phyloP scores from a whole-genome alignment of 352 stramenopile species.

The Plasmopara muralis region DNA sequence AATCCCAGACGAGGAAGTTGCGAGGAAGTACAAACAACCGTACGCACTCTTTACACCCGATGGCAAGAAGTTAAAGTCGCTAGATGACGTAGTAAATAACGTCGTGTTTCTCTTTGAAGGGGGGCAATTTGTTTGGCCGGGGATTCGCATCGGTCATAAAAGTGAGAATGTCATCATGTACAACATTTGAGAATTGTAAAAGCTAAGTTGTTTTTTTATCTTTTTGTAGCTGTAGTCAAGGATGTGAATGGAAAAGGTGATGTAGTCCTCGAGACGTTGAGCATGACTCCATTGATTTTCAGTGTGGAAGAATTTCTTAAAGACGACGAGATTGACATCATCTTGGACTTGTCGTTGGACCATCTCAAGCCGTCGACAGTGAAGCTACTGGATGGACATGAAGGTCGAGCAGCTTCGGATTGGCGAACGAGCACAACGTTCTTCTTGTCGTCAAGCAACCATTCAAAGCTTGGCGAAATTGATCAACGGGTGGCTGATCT shows the following conservation, averaged over 20 bases:
- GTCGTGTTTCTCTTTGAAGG: constrained; percentile 76
- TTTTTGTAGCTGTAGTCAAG: constrained; percentile 33
- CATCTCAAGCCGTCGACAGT: constrained; percentile 60
- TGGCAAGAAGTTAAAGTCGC: constrained; percentile 32
- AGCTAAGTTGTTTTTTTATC: not conserved
- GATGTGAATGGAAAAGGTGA: constrained; percentile 41
- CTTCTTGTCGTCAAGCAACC: constrained; percentile 45
- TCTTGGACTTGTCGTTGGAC: constrained; percentile 60
- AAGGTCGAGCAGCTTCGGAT: constrained; percentile 56
- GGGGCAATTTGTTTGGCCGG: constrained; percentile 73
- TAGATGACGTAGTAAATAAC: constrained; percentile 34
- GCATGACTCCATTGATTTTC: constrained; percentile 63
- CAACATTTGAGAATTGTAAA: not conserved
- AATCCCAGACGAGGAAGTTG: constrained; percentile 11
- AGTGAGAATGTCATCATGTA: constrained; percentile 21
- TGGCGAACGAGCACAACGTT: constrained; percentile 81
- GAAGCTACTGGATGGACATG: constrained; percentile 56
- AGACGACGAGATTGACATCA: constrained; percentile 77
- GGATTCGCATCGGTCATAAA: constrained; percentile 58
- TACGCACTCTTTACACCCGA: constrained; percentile 58
- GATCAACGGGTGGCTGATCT: constrained; percentile 56
- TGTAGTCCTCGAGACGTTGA: constrained; percentile 54
- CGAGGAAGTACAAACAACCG: constrained; percentile 58
- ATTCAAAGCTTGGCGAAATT: constrained; percentile 45
- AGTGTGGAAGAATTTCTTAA: constrained; percentile 67